phyloP scores from a whole-genome alignment of 352 stramenopile genomes.

The Globisporangium nunn region DNA sequence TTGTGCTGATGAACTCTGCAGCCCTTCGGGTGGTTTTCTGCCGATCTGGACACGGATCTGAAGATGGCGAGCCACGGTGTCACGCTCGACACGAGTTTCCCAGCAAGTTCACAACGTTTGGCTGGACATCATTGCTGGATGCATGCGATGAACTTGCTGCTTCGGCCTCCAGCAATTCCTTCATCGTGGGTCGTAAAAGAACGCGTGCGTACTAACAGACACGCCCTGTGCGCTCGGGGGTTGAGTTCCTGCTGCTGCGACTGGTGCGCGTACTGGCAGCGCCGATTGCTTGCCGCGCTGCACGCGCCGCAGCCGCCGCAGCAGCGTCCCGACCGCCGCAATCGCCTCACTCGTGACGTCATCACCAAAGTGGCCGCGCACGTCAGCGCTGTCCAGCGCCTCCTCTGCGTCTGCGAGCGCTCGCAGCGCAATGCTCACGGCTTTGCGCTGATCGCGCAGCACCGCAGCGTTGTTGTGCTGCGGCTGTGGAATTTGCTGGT shows the following conservation, averaged over 20 bases:
- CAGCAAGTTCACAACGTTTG: too few relatives aligned
- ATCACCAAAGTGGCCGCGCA: constrained; percentile 28
- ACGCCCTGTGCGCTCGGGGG: background rate
- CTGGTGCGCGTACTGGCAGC: constrained; percentile 2
- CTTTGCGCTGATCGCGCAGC: constrained; percentile 23
- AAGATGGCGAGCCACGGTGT: too few relatives aligned
- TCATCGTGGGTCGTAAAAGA: background rate
- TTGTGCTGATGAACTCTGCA: too few relatives aligned
- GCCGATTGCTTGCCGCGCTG: constrained; percentile 36
- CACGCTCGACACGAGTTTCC: too few relatives aligned
- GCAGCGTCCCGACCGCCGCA: constrained; percentile 16
- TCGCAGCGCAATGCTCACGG: constrained; percentile 20
- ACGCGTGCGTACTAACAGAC: background rate
- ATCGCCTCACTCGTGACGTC: constrained; percentile 16
- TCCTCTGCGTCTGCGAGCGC: constrained; percentile 31
- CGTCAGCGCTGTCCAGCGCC: constrained; percentile 29
- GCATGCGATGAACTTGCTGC: too few relatives aligned
- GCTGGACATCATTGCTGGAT: too few relatives aligned
- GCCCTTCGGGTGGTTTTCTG: too few relatives aligned
- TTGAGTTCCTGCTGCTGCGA: background rate
- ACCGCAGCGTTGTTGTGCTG: background rate
- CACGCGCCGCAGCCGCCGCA: constrained; percentile 27
- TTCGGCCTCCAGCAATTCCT: too few relatives aligned
- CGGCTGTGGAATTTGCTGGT: background rate
- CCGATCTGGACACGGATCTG: too few relatives aligned